A percentile compares a stretch with the other conserved stretches of the same genome.
Evolutionary conservation across 2,329 filamentous ascomycete genomes (phyloP).

Genomic region (Pleurostoma richardsiae): DNA sequence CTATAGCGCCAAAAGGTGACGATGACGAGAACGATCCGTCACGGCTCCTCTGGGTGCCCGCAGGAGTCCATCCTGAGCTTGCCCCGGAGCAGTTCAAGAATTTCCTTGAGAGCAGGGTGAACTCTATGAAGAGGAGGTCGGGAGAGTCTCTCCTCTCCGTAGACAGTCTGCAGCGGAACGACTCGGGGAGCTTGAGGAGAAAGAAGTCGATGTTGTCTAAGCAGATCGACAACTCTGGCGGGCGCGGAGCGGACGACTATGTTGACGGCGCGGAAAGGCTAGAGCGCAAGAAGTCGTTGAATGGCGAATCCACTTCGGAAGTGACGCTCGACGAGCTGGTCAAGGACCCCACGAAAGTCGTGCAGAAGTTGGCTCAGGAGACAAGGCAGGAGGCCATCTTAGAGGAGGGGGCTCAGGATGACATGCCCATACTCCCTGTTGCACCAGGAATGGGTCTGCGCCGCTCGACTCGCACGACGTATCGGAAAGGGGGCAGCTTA

Average conservation of each 20-base stretch:
- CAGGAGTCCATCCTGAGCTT: slow-evolving; percentile 87
- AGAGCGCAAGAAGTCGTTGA: slow-evolving; percentile 65
- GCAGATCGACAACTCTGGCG: slow-evolving; percentile 73
- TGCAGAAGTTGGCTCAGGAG: slow-evolving; percentile 63
- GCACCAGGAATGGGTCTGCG: slow-evolving; percentile 75
- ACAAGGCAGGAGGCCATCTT: slow-evolving; percentile 31
- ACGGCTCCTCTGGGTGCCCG: slow-evolving; percentile 91
- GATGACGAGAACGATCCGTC: slow-evolving; percentile 86
- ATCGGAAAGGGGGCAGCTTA: slow-evolving; percentile 78
- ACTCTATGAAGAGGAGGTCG: slow-evolving; percentile 81
- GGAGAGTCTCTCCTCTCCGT: slow-evolving; percentile 62
- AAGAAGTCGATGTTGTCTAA: slow-evolving; percentile 96
- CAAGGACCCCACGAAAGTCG: slow-evolving; percentile 68
- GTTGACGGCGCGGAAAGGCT: slow-evolving; percentile 79
- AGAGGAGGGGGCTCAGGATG: slow-evolving; percentile 40
- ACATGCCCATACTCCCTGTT: slow-evolving; percentile 81
- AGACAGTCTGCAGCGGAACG: slow-evolving; percentile 47
- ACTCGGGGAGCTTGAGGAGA: slow-evolving; percentile 62
- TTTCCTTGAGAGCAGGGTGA: slow-evolving; percentile 88
- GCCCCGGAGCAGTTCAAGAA: slow-evolving; percentile 96
- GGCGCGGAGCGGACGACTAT: slow-evolving; percentile 57
- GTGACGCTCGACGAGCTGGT: slow-evolving; percentile 78
- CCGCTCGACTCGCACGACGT: slow-evolving; percentile 87
- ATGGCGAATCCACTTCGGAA: slow-evolving; percentile 48
- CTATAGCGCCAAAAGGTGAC: slow-evolving; percentile 64